Evolutionary conservation across 768 basidiomycete genomes (phyloP).

Genomic region (Trichaptum fuscoviolaceum): DNA sequence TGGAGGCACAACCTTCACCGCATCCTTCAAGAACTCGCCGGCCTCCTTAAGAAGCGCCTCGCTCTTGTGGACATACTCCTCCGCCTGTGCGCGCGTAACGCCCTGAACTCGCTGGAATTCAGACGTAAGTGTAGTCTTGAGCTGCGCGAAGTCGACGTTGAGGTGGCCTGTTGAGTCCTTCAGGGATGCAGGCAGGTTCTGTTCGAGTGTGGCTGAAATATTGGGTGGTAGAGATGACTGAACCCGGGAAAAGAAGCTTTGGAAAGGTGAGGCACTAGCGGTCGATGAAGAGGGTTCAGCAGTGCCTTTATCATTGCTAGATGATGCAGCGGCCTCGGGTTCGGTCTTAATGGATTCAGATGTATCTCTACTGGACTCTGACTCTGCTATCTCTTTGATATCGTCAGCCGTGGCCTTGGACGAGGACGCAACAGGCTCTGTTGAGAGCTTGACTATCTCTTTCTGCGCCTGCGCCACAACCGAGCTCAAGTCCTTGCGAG

Average conservation of each 20-base stretch:
- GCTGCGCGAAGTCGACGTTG: conserved; percentile 62
- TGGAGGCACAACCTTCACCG: conserved; percentile 90
- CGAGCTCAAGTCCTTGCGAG: conserved; percentile 65
- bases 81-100: conserved; percentile 68
- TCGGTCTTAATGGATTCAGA: conserved; percentile 18
- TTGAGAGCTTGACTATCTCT: conserved; percentile 59
- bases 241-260: conserved; percentile 59
- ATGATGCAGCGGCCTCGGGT: not conserved
- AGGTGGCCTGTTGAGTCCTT: conserved; percentile 41
- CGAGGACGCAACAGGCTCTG: conserved; percentile 23
- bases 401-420: conserved; percentile 11
- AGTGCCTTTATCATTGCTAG: not conserved
- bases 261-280: conserved; percentile 23
- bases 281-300: conserved; percentile 10
- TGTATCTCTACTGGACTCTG: conserved; percentile 23
- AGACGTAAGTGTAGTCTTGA: conserved; percentile 54
- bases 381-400: conserved; percentile 20
- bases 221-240: conserved; percentile 74
- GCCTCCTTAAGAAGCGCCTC: conserved; percentile 57
- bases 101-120: conserved; percentile 76
- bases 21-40: conserved; percentile 58
- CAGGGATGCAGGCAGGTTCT: conserved; percentile 60
- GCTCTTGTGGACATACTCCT: conserved; percentile 79
- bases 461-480: conserved; percentile 79
- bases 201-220: conserved; percentile 62